These are phyloP conservation scores for Hirschioporus abietinus DNA, from an alignment of 768 basidiomycete species.

Conservation along the genomic window DNA sequence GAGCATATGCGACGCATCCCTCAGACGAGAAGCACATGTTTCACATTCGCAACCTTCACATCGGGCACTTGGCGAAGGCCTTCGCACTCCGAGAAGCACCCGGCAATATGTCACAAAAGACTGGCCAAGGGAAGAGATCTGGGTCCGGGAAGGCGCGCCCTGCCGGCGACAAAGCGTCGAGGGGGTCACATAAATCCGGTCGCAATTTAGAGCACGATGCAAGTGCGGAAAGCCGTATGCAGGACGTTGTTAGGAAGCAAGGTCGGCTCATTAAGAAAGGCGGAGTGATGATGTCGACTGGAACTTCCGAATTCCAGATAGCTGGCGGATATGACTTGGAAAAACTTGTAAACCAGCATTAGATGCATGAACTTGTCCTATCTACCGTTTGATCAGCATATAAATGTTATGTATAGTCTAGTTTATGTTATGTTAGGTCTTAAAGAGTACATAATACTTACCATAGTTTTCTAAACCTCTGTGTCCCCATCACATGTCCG, in stretches of 20 bases:
- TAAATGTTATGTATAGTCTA: not conserved
- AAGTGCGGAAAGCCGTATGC: conserved; percentile 80
- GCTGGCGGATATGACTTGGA: conserved; percentile 58
- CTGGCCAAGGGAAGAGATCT: conserved; percentile 13
- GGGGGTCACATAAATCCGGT: conserved; percentile 22
- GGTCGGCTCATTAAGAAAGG: conserved; percentile 77
- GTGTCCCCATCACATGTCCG: not conserved
- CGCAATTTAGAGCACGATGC: conserved; percentile 33
- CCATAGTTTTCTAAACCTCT: not conserved
- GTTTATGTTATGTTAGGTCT: not conserved
- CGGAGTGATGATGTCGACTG: conserved; percentile 64
- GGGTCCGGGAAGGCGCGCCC: conserved; percentile 11
- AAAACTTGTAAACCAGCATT: conserved; percentile 36
- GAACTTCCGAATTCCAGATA: conserved; percentile 71
- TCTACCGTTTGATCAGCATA: not conserved
- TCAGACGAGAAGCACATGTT: conserved; percentile 94
- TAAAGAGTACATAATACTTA: not conserved
- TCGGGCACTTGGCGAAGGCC: conserved; percentile 91
- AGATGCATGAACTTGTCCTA: not conserved
- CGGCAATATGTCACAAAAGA: conserved; percentile 24
- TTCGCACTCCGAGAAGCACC: conserved; percentile 90
- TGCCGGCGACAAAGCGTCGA: conserved; percentile 19
- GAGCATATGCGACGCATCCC: conserved; percentile 97
- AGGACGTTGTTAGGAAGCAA: conserved; percentile 74
- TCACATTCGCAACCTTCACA: conserved; percentile 89